These are phyloP conservation scores for Eimeria tenella DNA, from an alignment of 169 alveolate genomes.

Conservation along the genomic window DNA sequence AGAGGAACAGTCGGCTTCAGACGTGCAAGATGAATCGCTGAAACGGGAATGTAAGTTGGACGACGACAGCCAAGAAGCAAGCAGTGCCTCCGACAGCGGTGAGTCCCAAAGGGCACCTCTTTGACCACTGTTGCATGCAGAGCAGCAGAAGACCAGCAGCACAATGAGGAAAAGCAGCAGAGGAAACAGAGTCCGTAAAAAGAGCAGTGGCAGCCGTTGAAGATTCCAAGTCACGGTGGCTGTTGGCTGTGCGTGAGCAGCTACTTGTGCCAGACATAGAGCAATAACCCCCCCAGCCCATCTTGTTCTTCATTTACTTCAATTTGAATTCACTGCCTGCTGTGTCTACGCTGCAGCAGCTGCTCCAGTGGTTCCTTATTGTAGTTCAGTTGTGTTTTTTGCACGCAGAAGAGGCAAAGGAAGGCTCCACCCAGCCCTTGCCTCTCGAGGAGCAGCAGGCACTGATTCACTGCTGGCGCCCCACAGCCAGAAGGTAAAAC, in stretches of 20 bases:
- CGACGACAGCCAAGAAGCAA: not conserved
- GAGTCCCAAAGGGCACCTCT: not conserved
- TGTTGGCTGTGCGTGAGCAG: too few species aligned
- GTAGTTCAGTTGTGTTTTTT: not conserved
- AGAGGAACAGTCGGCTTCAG: not conserved
- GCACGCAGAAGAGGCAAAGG: not conserved
- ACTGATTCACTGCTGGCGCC: slow-evolving; percentile 56
- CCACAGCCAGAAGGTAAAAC: slow-evolving; percentile 27
- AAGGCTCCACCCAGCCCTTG: not conserved
- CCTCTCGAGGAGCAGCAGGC: slow-evolving; percentile 44
- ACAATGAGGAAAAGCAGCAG: not conserved
- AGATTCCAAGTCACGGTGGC: too few species aligned
- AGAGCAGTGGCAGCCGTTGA: not conserved
- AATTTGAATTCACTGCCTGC: too few species aligned
- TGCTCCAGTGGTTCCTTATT: not conserved
- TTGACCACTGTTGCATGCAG: too few species aligned
- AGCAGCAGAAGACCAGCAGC: too few species aligned
- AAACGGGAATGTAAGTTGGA: not conserved
- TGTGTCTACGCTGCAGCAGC: not conserved
- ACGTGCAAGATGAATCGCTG: not conserved
- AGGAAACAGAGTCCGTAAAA: not conserved
- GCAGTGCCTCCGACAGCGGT: not conserved
- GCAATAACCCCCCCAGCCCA: too few species aligned
- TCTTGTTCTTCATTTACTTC: too few species aligned
- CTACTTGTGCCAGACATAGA: too few species aligned